Conservation (phyloP, 208 protist species). For the Naegleria fowleri region DNA sequence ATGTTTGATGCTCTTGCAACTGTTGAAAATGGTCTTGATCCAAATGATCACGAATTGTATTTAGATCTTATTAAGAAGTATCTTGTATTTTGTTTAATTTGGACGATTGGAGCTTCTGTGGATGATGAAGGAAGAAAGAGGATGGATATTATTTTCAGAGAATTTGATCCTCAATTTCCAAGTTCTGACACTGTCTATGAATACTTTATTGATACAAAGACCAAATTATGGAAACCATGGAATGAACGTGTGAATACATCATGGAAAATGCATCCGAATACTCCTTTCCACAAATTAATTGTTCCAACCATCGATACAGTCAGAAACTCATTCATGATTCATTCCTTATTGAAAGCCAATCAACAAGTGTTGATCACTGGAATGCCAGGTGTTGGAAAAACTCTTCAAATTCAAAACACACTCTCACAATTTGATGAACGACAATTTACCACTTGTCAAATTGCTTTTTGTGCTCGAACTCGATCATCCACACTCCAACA, state of each 20-base stretch:
- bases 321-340: constrained; percentile 86
- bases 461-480: constrained; percentile 93
- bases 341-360: constrained; percentile 68
- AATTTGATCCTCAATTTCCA: constrained; percentile 89
- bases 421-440: constrained; percentile 67
- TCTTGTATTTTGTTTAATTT: constrained; percentile 90
- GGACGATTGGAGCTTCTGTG: constrained; percentile 85
- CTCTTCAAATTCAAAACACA: constrained; percentile 74
- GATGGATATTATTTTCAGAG: constrained; percentile 80
- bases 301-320: constrained; percentile 96
- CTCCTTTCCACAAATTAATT: constrained; percentile 87
- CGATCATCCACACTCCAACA: constrained; percentile 83
- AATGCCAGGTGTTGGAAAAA: constrained; percentile 93
- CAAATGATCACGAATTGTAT: constrained; percentile 64
- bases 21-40: constrained; percentile 53
- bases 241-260: constrained; percentile 74
- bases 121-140: constrained; percentile 79
- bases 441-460: constrained; percentile 70
- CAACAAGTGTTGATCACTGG: constrained; percentile 86
- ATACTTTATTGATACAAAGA: constrained; percentile 85
- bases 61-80: constrained; percentile 80
- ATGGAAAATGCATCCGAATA: constrained; percentile 67
- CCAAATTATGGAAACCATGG: constrained; percentile 82
- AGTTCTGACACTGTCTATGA: constrained; percentile 93
- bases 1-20: constrained; percentile 90